Evolutionary conservation across 202 grass and related monocot genomes (phyloP), one percentile per base, ranked within the genome.

Genomic region (Schoenoplectus tabernaemontani): DNA sequence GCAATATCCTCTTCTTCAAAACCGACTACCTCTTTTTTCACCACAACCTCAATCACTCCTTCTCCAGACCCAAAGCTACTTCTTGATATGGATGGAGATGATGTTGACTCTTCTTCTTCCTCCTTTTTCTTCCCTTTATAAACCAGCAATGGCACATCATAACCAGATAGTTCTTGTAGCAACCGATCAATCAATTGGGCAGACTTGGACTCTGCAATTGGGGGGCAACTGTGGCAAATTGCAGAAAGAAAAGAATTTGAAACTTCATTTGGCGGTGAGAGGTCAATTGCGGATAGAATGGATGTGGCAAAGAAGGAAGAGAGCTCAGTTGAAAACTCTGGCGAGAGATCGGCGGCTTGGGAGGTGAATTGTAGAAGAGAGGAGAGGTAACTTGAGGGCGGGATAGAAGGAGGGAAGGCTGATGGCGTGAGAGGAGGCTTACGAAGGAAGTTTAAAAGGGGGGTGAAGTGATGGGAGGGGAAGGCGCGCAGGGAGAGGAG

Each of bases 1-100:
- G 85, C 85, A 11, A 95, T 78, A 16, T 77, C 47, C 86, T 99
- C 96, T 82, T 84, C 90, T 87, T 99, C 96, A 63, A 99, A 99
- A 50, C 65, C 83, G 58, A 81, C 78, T 79, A 85, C 92, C 9
- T 74, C 91, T 16, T 87, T 90, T 70, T 58, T 87, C 59, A 87
- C 73, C 76, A 63, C 42, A 3, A 67, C 64, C 41, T 80, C 43
- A 47, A 88, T 85, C 54, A 76, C 96, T 68, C 78, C 91, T 33
- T 79, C 87, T 51, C 85, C 72, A 13, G 51, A 82, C 57, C 50
- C 82, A 71, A 81, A 79, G 59, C 69, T 77, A 7, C 70, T 83
- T 47, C 71, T 70, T 41, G 39, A 80, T 24, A 23, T 41, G 22
- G 64, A 77, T 37, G 61, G 76, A 51, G 47, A 81, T 59, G 37